These are phyloP conservation scores for Capronia epimyces DNA, from an alignment of 2,329 filamentous ascomycete genomes.

Conservation along the genomic window DNA sequence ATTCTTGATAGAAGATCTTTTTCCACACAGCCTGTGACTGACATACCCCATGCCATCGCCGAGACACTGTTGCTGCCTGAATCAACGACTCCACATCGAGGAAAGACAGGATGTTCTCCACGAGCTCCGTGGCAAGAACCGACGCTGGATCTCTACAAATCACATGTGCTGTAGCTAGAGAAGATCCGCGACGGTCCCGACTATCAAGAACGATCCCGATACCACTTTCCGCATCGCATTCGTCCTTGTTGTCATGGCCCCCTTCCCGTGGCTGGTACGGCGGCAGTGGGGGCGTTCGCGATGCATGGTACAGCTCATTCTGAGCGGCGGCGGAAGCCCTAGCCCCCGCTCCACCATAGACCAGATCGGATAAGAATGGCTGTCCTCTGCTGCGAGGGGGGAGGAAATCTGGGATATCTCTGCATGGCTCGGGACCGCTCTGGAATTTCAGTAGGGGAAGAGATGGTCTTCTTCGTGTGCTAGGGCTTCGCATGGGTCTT, in stretches of 20 bases:
- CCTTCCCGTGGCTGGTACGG: slow-evolving; percentile 29
- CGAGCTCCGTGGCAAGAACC: slow-evolving; percentile 54
- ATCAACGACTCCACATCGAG: slow-evolving; percentile 55
- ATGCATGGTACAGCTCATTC: slow-evolving; percentile 36
- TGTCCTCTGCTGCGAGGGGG: slow-evolving; percentile 33
- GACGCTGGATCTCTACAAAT: slow-evolving; percentile 49
- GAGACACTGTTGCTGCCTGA: slow-evolving; percentile 52
- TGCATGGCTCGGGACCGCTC: slow-evolving; percentile 3
- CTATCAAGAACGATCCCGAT: slow-evolving; percentile 41
- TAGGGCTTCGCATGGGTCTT: slow-evolving; percentile 13
- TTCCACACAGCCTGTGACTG: slow-evolving; percentile 58
- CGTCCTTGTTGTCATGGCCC: slow-evolving; percentile 30
- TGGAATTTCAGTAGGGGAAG: slow-evolving; percentile 26
- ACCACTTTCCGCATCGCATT: slow-evolving; percentile 46
- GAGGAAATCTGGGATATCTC: slow-evolving; percentile 4
- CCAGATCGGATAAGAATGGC: slow-evolving; percentile 38
- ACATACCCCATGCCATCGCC: slow-evolving; percentile 52
- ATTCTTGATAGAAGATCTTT: slow-evolving; percentile 54
- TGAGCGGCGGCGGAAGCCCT: slow-evolving; percentile 47
- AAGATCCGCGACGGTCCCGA: slow-evolving; percentile 36
- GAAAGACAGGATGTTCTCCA: slow-evolving; percentile 54
- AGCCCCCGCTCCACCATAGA: slow-evolving; percentile 42
- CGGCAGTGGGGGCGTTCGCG: slow-evolving; percentile 28
- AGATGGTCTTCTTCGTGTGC: slow-evolving; percentile 23
- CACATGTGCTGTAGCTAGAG: slow-evolving; percentile 35